Evolutionary conservation across 1,139 yeast genomes (phyloP).

Genomic region (Yamadazyma friedrichii): DNA sequence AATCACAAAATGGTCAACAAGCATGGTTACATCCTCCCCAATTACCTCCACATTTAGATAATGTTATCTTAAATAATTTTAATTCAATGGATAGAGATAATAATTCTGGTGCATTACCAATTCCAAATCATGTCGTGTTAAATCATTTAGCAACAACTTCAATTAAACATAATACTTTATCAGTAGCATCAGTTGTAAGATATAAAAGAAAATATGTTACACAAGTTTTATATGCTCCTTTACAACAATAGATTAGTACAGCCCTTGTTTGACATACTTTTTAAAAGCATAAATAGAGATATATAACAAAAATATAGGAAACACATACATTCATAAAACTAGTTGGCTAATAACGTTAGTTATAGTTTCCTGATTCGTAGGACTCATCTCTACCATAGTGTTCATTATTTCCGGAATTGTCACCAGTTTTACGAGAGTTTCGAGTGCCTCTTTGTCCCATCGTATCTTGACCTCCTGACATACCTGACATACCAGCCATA

Average conservation of each 20-base stretch:
- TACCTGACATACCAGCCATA: constrained; percentile 12
- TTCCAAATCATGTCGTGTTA: constrained; percentile 49
- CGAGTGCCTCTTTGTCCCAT: not conserved
- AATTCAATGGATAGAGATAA: constrained; percentile 47
- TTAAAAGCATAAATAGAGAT: not conserved
- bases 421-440: constrained; percentile 13
- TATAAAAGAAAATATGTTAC: constrained; percentile 49
- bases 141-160: constrained; percentile 51
- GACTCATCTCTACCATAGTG: constrained; percentile 15
- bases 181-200: constrained; percentile 49
- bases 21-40: constrained; percentile 68
- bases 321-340: constrained; percentile 6
- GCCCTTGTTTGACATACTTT: not conserved
- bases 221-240: constrained; percentile 49
- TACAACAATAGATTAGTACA: constrained; percentile 25
- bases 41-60: constrained; percentile 50
- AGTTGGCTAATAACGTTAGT: constrained; percentile 1
- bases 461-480: not conserved
- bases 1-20: constrained; percentile 60
- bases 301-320: not conserved
- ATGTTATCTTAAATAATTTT: constrained; percentile 46
- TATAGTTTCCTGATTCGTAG: constrained; percentile 3
- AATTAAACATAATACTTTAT: constrained; percentile 48
- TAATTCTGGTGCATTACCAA: constrained; percentile 50
- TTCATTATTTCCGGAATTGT: constrained; percentile 12